A percentile compares a stretch with the other conserved stretches of the same genome.
These are phyloP conservation scores for Hordeum vulgare DNA, from an alignment of 176 grass and related monocot genomes.

Conservation along the genomic window MorexV3_pseudomolecules_assembly NC_058519.1:385694029-385694528, in stretches of 20 bases:
- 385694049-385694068: background rate
- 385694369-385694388: background rate
- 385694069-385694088: background rate
- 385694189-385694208: too few relatives aligned
- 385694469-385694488: background rate
- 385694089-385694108: slow-evolving; percentile 13
- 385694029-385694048: background rate
- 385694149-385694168: slow-evolving; percentile 45
- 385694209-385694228: too few relatives aligned
- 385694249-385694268: background rate
- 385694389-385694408: slow-evolving; percentile 2
- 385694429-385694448: slow-evolving; percentile 7
- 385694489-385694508: background rate
- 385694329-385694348: background rate
- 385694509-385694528: background rate
- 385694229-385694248: background rate
- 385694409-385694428: slow-evolving; percentile 7
- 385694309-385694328: slow-evolving; percentile 5
- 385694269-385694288: slow-evolving; percentile 12
- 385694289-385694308: slow-evolving; percentile 32
- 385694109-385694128: background rate
- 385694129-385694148: background rate
- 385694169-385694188: background rate
- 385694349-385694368: background rate
- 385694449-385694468: slow-evolving; percentile 1